These are phyloP conservation scores for Colletotrichum lupini DNA, from an alignment of 2,329 filamentous ascomycete genomes.

Conservation along the genomic window DNA sequence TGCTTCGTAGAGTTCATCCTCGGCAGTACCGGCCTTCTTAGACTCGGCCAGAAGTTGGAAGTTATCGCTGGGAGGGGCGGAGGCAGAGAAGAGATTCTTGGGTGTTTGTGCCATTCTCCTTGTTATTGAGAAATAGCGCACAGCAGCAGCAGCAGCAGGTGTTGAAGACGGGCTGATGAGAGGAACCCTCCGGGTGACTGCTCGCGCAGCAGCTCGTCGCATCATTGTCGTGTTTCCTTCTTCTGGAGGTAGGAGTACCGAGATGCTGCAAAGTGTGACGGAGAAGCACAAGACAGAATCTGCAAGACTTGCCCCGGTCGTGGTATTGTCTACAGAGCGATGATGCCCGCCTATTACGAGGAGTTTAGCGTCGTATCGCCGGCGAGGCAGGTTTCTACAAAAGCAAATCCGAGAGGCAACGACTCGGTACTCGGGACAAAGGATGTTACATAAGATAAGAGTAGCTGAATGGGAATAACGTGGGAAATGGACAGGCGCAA, in stretches of 20 bases:
- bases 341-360: background rate
- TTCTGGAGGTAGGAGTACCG: background rate
- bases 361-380: constrained; percentile 6
- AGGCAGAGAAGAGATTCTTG: constrained; percentile 31
- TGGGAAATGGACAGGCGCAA: background rate
- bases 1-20: constrained; percentile 86
- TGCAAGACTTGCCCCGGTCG: background rate
- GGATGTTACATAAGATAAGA: constrained; percentile 16
- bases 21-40: constrained; percentile 80
- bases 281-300: background rate
- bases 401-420: constrained; percentile 14
- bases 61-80: constrained; percentile 71
- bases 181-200: constrained; percentile 43
- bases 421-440: constrained; percentile 4
- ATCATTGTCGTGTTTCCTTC: constrained; percentile 41
- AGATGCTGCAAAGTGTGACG: background rate
- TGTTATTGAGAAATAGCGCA: constrained; percentile 46
- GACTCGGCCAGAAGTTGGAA: constrained; percentile 87
- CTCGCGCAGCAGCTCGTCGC: constrained; percentile 45
- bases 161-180: constrained; percentile 35
- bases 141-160: constrained; percentile 37
- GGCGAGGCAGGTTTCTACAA: background rate
- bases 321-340: background rate
- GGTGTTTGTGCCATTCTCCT: constrained; percentile 42
- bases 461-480: constrained; percentile 6